Evolutionary conservation across 305 asterid species (phyloP), one percentile per base, ranked within the genome.

Genomic region (Andrographis paniculata): DNA sequence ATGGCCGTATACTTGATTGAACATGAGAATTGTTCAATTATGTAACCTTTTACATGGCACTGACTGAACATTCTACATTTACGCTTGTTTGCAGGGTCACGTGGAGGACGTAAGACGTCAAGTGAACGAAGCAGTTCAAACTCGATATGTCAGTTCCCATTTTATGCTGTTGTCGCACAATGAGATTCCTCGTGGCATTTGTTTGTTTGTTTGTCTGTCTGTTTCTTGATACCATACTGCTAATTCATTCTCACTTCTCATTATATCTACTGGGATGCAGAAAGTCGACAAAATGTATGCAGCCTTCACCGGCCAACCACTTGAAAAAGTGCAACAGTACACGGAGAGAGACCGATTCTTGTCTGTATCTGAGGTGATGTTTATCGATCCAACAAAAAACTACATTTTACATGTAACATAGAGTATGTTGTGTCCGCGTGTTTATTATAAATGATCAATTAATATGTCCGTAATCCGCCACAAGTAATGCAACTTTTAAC

Each of bases 311-410:
- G 91, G 95, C 48, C 98, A 82, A 66, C 44, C 94, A 53, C 64
- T 85, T 41, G 94, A 85, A 63, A 75, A 74, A 67, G 91, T 89
- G 69, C 94, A 89, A 50, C 70, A 48, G 53, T 78, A 72, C 74
- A 89, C 94, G 14, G 93, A 85, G 60, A 78, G 94, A 75, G 91
- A 85, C 68, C 82, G 80, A 38, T 89, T 79, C 80, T 60, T 85
- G 67, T 85, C 94, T 11, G 87, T 66, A 53, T 56, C 79, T 57
- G 93, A 89, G 95, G 98, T 89, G 66, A 63, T 61, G 50, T 67
- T n/a, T n/a, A n/a, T n/a, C n/a, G n/a, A n/a, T n/a, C n/a, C n/a
- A n/a, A n/a, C n/a, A n/a, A n/a, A n/a, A n/a, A n/a, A n/a, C n/a
- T n/a, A n/a, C n/a, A n/a, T n/a, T n/a, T n/a, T n/a, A n/a, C n/a